These are phyloP conservation scores for Termitomyces sp. DNA, from an alignment of 1,284 basidiomycete genomes.

Conservation along the genomic window DNA sequence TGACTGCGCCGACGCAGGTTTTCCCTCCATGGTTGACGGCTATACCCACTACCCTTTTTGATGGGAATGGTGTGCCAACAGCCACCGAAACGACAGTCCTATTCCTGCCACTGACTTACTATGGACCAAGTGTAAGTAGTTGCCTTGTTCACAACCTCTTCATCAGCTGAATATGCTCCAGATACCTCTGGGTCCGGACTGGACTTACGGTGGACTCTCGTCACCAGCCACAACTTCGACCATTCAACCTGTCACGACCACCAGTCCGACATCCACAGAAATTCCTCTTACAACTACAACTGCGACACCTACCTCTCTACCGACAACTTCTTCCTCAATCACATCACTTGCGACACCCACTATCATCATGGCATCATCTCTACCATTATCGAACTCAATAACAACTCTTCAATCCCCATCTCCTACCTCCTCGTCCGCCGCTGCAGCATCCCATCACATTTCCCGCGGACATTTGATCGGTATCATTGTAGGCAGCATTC, in stretches of 20 bases:
- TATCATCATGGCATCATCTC: slow-evolving; percentile 15
- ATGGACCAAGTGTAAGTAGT: slow-evolving; percentile 63
- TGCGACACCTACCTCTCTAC: slow-evolving; percentile 19
- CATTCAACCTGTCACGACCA: slow-evolving; percentile 22
- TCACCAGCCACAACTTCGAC: slow-evolving; percentile 34
- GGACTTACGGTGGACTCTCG: slow-evolving; percentile 57
- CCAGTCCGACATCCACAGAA: slow-evolving; percentile 21
- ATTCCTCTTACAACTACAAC: slow-evolving; percentile 10
- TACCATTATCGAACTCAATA: slow-evolving; percentile 19
- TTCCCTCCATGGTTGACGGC: slow-evolving; percentile 64
- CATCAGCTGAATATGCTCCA: slow-evolving; percentile 22
- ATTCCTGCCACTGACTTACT: slow-evolving; percentile 65
- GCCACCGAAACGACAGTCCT: slow-evolving; percentile 49
- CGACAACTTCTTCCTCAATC: slow-evolving; percentile 21
- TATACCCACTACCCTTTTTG: slow-evolving; percentile 44
- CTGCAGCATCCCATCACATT: slow-evolving; percentile 19
- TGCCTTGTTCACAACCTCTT: not conserved
- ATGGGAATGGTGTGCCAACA: slow-evolving; percentile 44
- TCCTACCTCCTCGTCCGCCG: slow-evolving; percentile 15
- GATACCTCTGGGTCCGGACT: slow-evolving; percentile 66
- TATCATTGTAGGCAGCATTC: slow-evolving; percentile 40
- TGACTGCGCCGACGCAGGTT: slow-evolving; percentile 56
- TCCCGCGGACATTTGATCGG: slow-evolving; percentile 41
- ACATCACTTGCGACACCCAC: slow-evolving; percentile 18
- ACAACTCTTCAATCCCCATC: slow-evolving; percentile 17